Evolutionary conservation across 164 flowering plant species (phyloP), one percentile per base, ranked within the genome.

Genomic region (Dillenia turbinata): DNA sequence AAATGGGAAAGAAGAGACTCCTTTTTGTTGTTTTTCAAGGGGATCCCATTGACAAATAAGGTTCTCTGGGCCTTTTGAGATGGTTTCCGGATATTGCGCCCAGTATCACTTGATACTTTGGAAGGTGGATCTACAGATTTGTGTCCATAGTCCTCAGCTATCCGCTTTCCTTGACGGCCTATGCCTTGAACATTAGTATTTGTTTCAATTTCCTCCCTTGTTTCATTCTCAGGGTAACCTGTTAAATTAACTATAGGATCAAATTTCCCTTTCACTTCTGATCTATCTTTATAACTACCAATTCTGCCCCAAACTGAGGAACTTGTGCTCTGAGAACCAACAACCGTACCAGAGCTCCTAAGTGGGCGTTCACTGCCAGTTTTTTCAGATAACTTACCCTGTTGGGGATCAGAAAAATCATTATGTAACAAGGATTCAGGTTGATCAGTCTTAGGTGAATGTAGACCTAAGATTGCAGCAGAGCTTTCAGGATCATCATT

Each of bases 1-100:
- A 94, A 94, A 86, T 94, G 99, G 11, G 85, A 84, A 66, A 82
- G 81, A 63, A 94, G 93, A 56, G 82, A 61, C 65, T 88, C 96
- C 71, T 66, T 85, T 69, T 60, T 91, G 79, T 91, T 91, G 70
- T 75, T 81, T 66, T 86, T 74, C 51, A 62, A 76, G 24, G 99
- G 99, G 77, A 94, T 76, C 49, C 86, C 80, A 71, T 71, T 86
- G 49, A 94, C 97, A 84, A 89, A 94, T 53, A 94, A 71, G 55
- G 96, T 90, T 13, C 95, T 81, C 44, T 60, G 68, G 59, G 97
- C 92, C 77, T 89, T 90, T 63, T 81, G 88, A 59, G 81, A 66
- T 59, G 83, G 68, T 66, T 79, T 83, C 47, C 82, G 74, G 15
- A 22, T 54, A 66, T 61, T 75, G 44, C 70, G 81, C 9, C 45